Base-by-base conservation (phyloP, 768 basidiomycete genomes). In the Boletus pseudo-olivaceus region DNA sequence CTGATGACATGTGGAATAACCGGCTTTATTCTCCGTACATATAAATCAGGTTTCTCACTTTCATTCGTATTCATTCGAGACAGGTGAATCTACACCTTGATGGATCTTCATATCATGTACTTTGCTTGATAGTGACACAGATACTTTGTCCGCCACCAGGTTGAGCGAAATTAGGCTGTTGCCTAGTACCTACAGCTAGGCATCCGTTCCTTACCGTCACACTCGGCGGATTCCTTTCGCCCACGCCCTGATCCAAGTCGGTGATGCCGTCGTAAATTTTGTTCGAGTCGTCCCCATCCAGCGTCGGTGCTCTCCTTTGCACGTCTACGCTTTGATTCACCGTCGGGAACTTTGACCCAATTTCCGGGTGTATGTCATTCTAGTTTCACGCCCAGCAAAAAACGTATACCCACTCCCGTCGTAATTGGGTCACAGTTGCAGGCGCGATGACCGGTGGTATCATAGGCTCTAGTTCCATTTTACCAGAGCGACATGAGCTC, bases 401-500 rank as follows among this genome's bases (percentile, higher is more conserved):
- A 17, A 1, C n/a, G 45, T 33, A 9, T 2, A n/a, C 14, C 4
- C 29, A 8, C 7, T 1, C 1, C 32, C 30, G 10, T 34, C 30
- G 15, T 15, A 20, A 30, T 11, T 32, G 19, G 19, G 19, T 15
- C n/a, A 9, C 30, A 19, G 19, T n/a, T 41, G 12, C 30, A 7
- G 33, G 33, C 27, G 23, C 15, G 7, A 58, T 58, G 56, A 54
- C n/a, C n/a, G n/a, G 44, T 14, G 34, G 29, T 17, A 9, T 45
- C 14, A n/a, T n/a, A n/a, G 5, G 17, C n/a, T 45, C 55, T 20
- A 29, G 38, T 5, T 33, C 41, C 42, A 35, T 59, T 10, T 19
- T 38, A 35, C 55, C 61, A 23, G 63, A 69, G 30, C 60, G 58
- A 17, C 63, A 67, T 14, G 54, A 53, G 39, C 45, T 69, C 12